phyloP scores from a whole-genome alignment of 1,284 basidiomycete genomes.

The Trametes polyzona region DNA sequence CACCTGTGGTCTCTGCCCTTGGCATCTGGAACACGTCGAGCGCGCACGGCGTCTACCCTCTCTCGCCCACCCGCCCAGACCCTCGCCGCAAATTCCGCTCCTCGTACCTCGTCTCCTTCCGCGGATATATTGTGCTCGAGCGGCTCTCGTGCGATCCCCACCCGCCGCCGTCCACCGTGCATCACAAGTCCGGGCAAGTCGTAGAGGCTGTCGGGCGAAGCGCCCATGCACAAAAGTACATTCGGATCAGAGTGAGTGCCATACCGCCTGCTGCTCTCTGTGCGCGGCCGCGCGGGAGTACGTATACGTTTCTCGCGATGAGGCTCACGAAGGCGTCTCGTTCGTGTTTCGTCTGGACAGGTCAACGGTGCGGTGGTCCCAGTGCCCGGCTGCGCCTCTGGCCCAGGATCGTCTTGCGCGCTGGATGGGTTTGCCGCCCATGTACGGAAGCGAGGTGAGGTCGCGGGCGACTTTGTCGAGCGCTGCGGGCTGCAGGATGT shows the following conservation, averaged over 20 bases:
- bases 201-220: slow-evolving; percentile 14
- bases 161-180: slow-evolving; percentile 15
- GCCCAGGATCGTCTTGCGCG: slow-evolving; percentile 43
- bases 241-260: slow-evolving; percentile 41
- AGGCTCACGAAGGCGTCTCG: neutral
- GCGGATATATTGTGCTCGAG: slow-evolving; percentile 46
- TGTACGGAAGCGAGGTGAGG: slow-evolving; percentile 31
- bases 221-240: slow-evolving; percentile 30
- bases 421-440: slow-evolving; percentile 38
- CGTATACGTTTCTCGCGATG: neutral
- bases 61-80: slow-evolving; percentile 37
- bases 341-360: slow-evolving; percentile 22
- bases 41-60: slow-evolving; percentile 36
- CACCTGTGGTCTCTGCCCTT: slow-evolving; percentile 46
- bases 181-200: slow-evolving; percentile 25
- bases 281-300: neutral
- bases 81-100: slow-evolving; percentile 41
- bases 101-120: slow-evolving; percentile 44
- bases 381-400: slow-evolving; percentile 42
- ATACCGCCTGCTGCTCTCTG: neutral
- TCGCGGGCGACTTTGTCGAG: slow-evolving; percentile 43
- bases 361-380: slow-evolving; percentile 44
- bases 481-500: slow-evolving; percentile 40
- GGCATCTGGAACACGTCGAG: slow-evolving; percentile 47
- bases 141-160: slow-evolving; percentile 38